Evolutionary conservation across 2,329 filamentous ascomycete species (phyloP).

Genomic region (Cadophora gregata): DNA sequence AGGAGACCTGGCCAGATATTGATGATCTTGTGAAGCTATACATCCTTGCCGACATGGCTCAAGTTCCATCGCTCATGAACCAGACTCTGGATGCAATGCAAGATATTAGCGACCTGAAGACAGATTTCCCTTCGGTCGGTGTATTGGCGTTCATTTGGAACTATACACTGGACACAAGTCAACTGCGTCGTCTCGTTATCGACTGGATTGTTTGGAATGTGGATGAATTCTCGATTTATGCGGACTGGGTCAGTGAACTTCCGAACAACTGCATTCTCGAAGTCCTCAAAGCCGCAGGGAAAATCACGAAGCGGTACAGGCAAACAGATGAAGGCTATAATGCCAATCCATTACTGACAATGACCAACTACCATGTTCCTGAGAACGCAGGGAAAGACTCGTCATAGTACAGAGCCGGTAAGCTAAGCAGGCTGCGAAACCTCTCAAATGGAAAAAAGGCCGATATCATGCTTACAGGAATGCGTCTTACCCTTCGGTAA

Average conservation of each 20-base stretch:
- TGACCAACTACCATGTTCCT: neutral
- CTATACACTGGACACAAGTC: neutral
- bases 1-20: neutral
- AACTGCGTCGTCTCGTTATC: constrained; percentile 20
- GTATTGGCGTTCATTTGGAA: constrained; percentile 14
- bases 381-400: too few species aligned
- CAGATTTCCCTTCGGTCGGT: too few species aligned
- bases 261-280: too few species aligned
- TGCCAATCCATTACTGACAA: neutral
- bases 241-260: neutral
- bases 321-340: too few species aligned
- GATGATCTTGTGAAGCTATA: constrained; percentile 18
- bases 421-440: neutral
- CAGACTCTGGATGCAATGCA: constrained; percentile 6
- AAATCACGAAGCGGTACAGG: too few species aligned
- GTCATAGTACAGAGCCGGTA: neutral
- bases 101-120: neutral
- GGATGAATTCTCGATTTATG: neutral
- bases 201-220: constrained; percentile 20
- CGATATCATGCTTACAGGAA: too few species aligned
- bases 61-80: constrained; percentile 17
- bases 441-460: neutral
- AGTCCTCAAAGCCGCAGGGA: too few species aligned
- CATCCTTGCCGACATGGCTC: constrained; percentile 23
- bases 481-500: too few species aligned